Conservation (phyloP, 1,284 basidiomycete genomes). For the Sporisorium sorghi region DNA sequence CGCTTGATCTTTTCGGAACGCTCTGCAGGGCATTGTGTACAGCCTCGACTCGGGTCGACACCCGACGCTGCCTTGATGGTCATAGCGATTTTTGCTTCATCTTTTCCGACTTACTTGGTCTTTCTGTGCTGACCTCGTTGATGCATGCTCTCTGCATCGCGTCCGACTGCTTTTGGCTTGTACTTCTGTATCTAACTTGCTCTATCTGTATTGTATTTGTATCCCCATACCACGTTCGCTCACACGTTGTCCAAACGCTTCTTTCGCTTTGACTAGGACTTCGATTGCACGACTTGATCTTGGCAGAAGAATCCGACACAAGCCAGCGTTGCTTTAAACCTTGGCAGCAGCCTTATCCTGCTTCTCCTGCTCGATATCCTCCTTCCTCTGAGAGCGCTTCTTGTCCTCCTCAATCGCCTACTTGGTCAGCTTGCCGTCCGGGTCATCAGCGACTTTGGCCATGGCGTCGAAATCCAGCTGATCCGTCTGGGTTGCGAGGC, state of each 20-base stretch:
- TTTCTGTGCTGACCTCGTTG: background rate
- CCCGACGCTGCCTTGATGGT: slow-evolving; percentile 41
- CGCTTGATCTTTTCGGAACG: background rate
- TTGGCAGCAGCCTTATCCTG: slow-evolving; percentile 36
- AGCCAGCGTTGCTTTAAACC: background rate
- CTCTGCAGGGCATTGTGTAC: slow-evolving; percentile 62
- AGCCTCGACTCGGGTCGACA: slow-evolving; percentile 58
- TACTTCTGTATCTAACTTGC: no score
- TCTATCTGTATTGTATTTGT: slow-evolving; percentile 23
- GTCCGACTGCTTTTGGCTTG: background rate
- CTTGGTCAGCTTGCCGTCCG: slow-evolving; percentile 43
- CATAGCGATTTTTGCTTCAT: background rate
- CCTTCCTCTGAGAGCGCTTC: slow-evolving; percentile 14
- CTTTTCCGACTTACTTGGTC: background rate
- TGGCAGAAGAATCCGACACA: background rate
- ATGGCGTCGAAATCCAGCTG: slow-evolving; percentile 41
- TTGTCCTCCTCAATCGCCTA: slow-evolving; percentile 33
- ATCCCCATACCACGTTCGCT: background rate
- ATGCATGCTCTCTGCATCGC: background rate
- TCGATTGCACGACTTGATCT: background rate
- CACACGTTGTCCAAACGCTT: background rate
- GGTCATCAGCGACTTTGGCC: slow-evolving; percentile 38
- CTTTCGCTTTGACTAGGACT: background rate
- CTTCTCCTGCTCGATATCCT: slow-evolving; percentile 28
- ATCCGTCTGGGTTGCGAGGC: slow-evolving; percentile 30